Base-by-base conservation (phyloP, 352 stramenopile genomes). In the Globisporangium canariense region DNA sequence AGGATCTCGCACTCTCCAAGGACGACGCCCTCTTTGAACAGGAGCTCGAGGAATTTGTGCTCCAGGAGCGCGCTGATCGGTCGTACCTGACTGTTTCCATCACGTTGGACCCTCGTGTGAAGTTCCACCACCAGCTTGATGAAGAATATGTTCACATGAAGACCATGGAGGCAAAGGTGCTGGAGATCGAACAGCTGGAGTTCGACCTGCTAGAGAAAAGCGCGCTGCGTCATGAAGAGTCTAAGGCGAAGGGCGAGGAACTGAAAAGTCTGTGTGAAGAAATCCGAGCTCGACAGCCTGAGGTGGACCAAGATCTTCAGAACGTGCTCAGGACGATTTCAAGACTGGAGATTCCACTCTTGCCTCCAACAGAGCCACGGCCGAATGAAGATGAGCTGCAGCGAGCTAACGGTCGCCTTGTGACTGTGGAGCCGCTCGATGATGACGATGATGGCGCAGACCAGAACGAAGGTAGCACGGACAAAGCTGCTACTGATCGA, bases 121-220 rank as follows among this genome's bases (percentile, higher is more conserved):
- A 63, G 3, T 66, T 74, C 11, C 77, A 68, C 11, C 71, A 76
- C 25, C 74, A 74, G 58, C 32, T 74, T 32, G 82, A 90, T 16
- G 70, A 75, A 4, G 82, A 91, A 53, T 91, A 74, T 20, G 74
- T 83, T 0, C 82, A 91, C 66, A 78, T 86, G 69, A 89, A 85
- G 55, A 70, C 71, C 45, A 66, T 89, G 45, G 82, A 91, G 45
- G 61, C 75, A 13, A 64, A 75, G 14, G 70, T 76, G 53, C 49
- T 85, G n/a, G 62, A 66, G 55, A 68, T 80, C 6, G 82, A 91
- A 49, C 79, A 83, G 55, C 63, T 78, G 2, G 82, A 91, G 64
- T 91, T 86, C 49, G 76, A 88, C 59, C 57, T 91, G 16, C 64
- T 91, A 0, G 82, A 91, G 61, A 91, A 91, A 59, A 88, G 67